Base-by-base conservation (phyloP, 2,329 filamentous ascomycete species). In the Graphiopsis chlorocephala region DNA sequence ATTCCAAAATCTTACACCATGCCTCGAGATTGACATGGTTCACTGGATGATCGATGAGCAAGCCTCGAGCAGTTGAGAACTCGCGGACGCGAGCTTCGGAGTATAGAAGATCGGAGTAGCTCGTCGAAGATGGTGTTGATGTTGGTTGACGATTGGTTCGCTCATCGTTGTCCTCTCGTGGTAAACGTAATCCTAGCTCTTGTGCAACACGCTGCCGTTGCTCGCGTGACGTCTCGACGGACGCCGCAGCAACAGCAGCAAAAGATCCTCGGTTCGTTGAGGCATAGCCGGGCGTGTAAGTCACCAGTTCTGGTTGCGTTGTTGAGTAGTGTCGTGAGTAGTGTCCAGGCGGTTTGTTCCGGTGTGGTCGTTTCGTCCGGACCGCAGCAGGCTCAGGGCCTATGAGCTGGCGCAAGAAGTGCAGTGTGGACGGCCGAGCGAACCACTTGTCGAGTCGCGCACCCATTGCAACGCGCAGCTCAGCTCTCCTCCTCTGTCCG, bases 381-480 rank as follows among this genome's bases (percentile, higher is more conserved):
- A 15, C 14, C 17, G 28, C 25, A 6, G 61, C 26, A 25, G 45
- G 38, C 42, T 64, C 62, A 14, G 62, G 62, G 47, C 62, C 45
- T 64, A 64, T 26, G 55, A 64, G 62, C 62, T 59, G 62, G 53
- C 62, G 62, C 55, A 64, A 42, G 38, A 64, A 59, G 42, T 33
- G 62, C 68, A 79, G 71, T 66, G 78, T 77, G 70, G 78, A 77
- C 68, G 79, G 78, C 75, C 76, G 76, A 71, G 75, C 78, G 74
- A 81, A 77, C 73, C 81, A 79, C 75, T 76, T 75, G 69, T 79
- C 74, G 72, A 82, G 73, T 67, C 76, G 76, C 72, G 74, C 73
- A 75, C 77, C 78, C 80, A 82, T 82, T 69, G 77, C 69, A 62
- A 56, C 61, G 62, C 65, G 68, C 68, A 55, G n/a, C 35, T 69